Base-by-base conservation (phyloP, 352 stramenopile species). In the Phytophthora pseudosyringae region DNA sequence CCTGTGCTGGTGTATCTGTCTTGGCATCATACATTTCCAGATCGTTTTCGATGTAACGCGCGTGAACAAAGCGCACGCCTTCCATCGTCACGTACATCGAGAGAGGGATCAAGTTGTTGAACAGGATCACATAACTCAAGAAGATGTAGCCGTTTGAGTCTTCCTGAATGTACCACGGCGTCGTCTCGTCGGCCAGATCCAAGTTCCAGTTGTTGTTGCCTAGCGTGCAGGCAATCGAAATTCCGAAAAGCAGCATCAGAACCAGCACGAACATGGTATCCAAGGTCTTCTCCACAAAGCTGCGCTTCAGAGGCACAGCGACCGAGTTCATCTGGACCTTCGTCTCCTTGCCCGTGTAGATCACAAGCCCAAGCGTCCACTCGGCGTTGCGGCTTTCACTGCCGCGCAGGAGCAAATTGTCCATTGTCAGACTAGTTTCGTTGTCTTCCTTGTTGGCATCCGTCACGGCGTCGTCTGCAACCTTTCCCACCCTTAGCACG, bases 1-100 rank as follows among this genome's bases (percentile, higher is more conserved):
- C 85, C 62, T 93, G 82, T 3, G 80, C 81, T 4, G 88, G 88
- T 8, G 84, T 93, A 59, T 96, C 80, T 12, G 81, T 85, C 26
- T 62, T 66, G 12, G 76, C 31, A 40, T 94, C 83, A 50, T 92
- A 95, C 85, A 97, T 95, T 44, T 91, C 80, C 49, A 93, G 35
- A 47, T 97, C 89, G 40, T 76, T 93, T 57, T 95, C 86, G 28
- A 97, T 97, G 38, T 94, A 94, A 5, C 84, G 72, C 5, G 87
- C 88, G 49, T 96, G 87, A 32, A 93, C 83, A 47, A 96, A 95
- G 9, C 86, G 85, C n/a, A 96, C 88, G 40, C 84, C 81, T 74
- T 96, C 88, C 82, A 95, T 95, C 33, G 88, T 95, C 44, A 97
- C 89, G 54, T 97, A 97, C 83, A 97, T 92, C 9, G 88, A 94